Base-by-base conservation (phyloP, 2,329 filamentous ascomycete genomes). In the Aspergillus pseudoglaucus region DNA sequence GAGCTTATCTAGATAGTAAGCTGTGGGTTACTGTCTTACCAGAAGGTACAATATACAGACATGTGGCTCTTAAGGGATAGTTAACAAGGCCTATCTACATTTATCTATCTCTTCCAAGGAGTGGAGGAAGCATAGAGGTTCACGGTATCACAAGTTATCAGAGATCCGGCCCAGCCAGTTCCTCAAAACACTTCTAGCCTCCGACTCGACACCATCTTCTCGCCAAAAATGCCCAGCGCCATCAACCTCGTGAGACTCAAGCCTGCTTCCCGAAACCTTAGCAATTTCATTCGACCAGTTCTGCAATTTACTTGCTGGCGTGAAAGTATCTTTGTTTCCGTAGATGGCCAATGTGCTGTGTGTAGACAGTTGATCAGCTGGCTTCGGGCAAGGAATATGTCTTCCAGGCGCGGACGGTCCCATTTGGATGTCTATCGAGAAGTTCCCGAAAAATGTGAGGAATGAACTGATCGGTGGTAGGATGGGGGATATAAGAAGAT, bases 291-390 rank as follows among this genome's bases (percentile, higher is more conserved):
- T 68, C 8, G 74, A 73, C 90, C 90, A 95, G 1, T 74, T 69
- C 9, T 79, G 76, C 56, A 90, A 72, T 64, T 81, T 87, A 49
- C 75, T 77, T 3, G 73, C 73, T 1, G 83, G 79, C 1, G 87
- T 83, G 54, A 96, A 94, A 0, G 77, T 69, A 64, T 97, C 90
- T 3, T 78, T 74, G 44, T 84, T 81, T 1, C 90, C 91, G 60
- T 84, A 95, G 0, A 95, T 67, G 0, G 81, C 83, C 30, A 95
- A 64, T 0, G 85, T 85, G 1, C 76, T 75, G 57, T 83, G 76
- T 2, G 54, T 53, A 32, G 68, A 64, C 1, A 80, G 67, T 43
- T 87, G 70, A 59, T 85, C 82, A 45, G 70, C 67, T 47, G 83
- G 79, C 1, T 74, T 72, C 20, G 58, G 65, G 22, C 54, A 62